Base-by-base conservation (phyloP, 139 green algal species). In the Haematococcus lacustris region DNA sequence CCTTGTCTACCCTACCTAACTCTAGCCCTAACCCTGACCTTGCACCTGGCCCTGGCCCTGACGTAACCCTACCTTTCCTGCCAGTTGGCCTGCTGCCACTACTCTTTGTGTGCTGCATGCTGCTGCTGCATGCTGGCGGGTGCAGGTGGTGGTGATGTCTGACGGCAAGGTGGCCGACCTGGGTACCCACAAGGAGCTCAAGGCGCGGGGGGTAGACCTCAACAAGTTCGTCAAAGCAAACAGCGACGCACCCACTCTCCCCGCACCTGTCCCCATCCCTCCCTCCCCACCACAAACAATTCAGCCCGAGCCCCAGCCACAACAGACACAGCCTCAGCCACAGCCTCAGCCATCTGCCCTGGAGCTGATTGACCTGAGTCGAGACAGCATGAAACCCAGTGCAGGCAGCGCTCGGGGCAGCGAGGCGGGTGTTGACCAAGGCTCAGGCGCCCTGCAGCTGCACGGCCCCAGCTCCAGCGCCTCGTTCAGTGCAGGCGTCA, bases 111-210 rank as follows among this genome's bases (percentile, higher is more conserved):
- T n/a, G n/a, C n/a, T n/a, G n/a, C n/a, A n/a, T n/a, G n/a, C n/a
- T n/a, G n/a, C n/a, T n/a, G n/a, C n/a, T n/a, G n/a, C n/a, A n/a
- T n/a, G n/a, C n/a, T n/a, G n/a, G n/a, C n/a, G n/a, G n/a, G n/a
- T n/a, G n/a, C n/a, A n/a, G n/a, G n/a, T 98, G 17, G 61, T 97
- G 25, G 87, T 97, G n/a, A 83, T 98, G 79, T 50, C 86, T 35
- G 86, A 86, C 2, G 94, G 92, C 0, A 75, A 65, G 6, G 81
- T 98, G 6, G 66, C 71, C 2, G 88, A 96, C 47, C 21, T 66
- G 4, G 87, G 86, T 28, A 77, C 77, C 0, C 91, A 90, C 65
- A 28, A 70, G 0, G 77, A 88, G 47, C 78, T 92, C 3, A 34
- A 85, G 41, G 70, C 76, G 0, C 50, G 65, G 0, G 81, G 83